Evolutionary conservation across 2,329 filamentous ascomycete genomes (phyloP), one percentile per base, ranked within the genome.

Genomic region (Hymenoscyphus scutula): DNA sequence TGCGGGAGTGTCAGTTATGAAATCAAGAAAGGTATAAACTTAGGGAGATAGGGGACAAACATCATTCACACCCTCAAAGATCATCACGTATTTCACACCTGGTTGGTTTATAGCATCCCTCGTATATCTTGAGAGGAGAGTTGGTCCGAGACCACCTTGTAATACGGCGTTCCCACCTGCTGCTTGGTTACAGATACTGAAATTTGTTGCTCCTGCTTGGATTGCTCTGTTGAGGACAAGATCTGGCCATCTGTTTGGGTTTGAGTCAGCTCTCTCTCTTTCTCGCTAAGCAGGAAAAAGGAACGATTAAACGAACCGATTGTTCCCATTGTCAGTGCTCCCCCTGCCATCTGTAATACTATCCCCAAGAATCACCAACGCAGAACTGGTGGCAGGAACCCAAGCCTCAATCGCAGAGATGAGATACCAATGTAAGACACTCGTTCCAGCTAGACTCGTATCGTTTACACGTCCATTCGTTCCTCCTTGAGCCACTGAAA

Each of bases 41-140:
- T 5, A 32, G 34, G 7, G 34, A 29, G 27, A 6, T 3, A 6
- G 27, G 6, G 6, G 38, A 56, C 30, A 17, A 15, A 59, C 29
- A 69, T 90, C 87, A 69, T 89, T 89, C 27, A 90, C 85, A 25
- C 87, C 87, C 72, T 88, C 84, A 71, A 89, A 90, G 38, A 90
- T 79, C 76, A 90, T 80, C 27, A 82, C 82, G 69, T 86, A 89
- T 67, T 79, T 78, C 1, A 86, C 81, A 3, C 83, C 83, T 0
- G 81, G 78, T 37, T 85, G 82, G 0, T 81, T 73, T 1, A 90
- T 77, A 1, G 87, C 81, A 70, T 90, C 87, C 17, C 87, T 81
- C 69, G 87, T 82, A 65, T 89, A 81, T 3, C 87, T 82, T 51
- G 79, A 77, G 29, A 88, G 75, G 0, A 84, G 80, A 38, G 82